Evolutionary conservation across 257 asterid genomes (phyloP), one percentile per base, ranked within the genome.

Genomic region (Forsythia viridissima): DNA sequence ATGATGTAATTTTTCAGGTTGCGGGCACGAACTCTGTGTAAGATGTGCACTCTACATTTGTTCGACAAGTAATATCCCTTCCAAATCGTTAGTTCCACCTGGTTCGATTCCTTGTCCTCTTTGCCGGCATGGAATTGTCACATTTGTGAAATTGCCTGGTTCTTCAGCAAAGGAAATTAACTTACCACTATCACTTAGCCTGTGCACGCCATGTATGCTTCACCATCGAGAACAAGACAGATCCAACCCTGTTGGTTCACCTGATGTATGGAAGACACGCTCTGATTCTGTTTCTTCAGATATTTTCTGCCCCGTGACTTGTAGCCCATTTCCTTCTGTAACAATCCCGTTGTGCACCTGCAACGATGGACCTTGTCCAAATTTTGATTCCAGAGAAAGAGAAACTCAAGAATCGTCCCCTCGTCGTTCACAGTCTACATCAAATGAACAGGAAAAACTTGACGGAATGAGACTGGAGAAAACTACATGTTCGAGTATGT

Each of bases 51-150:
- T 95, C 76, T 93, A 92, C 86, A 93, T 93, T 74, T 95, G 99
- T 91, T 93, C 99, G 38, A 92, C 98, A 59, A 92, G 96, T 85
- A 93, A 87, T 89, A 80, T 84, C 52, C 91, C 96, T 55, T 87
- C 96, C 0, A 97, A 89, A 80, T 81, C 90, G 73, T 83, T 86
- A 66, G 88, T 85, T 6, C 92, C 92, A 6, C 89, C 94, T 6
- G 99, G 99, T 52, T 89, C 97, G 82, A 85, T 95, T 70, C 99
- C 98, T 4, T 94, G 98, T 65, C 98, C 98, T 65, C 93, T 94
- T 42, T 94, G 98, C 80, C 82, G 97, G 75, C 92, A 92, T 2
- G 92, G 97, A 73, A 88, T 93, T 24, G 82, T 86, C 52, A 85
- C 89, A 10, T 93, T 93, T 67, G 46, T 61, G 40, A 93, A 89